These are phyloP conservation scores for Chrysanthemum makinoi DNA, from an alignment of 129 eudicot species.

Conservation along the genomic window DNA sequence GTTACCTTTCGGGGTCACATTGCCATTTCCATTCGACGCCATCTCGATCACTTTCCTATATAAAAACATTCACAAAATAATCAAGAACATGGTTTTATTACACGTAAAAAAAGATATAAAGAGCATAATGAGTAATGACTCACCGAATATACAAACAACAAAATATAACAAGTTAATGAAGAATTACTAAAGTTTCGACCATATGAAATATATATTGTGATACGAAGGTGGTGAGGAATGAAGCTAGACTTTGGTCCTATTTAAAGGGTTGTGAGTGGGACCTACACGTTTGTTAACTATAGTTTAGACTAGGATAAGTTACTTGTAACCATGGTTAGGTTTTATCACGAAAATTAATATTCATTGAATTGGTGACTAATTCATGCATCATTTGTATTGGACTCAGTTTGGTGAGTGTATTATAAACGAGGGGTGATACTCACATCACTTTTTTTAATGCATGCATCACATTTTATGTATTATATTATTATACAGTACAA, in stretches of 20 bases:
- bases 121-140: background rate
- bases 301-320: conserved; percentile 20
- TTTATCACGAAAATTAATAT: conserved; percentile 10
- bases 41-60: conserved; percentile 36
- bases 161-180: background rate
- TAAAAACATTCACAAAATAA: conserved; percentile 7
- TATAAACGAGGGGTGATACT: no score
- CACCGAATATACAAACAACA: conserved; percentile 28
- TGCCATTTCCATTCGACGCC: conserved; percentile 50
- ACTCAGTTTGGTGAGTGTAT: conserved; percentile 20
- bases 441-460: no score
- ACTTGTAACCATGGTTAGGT: conserved; percentile 27
- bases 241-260: conserved; percentile 18
- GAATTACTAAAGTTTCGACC: conserved; percentile 36
- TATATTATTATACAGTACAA: no score
- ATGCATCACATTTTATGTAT: no score
- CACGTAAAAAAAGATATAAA: background rate
- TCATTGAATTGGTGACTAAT: conserved; percentile 14
- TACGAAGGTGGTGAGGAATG: conserved; percentile 33
- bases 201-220: conserved; percentile 26
- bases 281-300: conserved; percentile 18
- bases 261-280: conserved; percentile 39
- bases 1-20: conserved; percentile 30
- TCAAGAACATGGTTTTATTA: no score
- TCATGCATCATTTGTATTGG: conserved; percentile 24